Evolutionary conservation across 805 yeast genomes (phyloP).

Genomic region (Candida vartiovaarae): DNA sequence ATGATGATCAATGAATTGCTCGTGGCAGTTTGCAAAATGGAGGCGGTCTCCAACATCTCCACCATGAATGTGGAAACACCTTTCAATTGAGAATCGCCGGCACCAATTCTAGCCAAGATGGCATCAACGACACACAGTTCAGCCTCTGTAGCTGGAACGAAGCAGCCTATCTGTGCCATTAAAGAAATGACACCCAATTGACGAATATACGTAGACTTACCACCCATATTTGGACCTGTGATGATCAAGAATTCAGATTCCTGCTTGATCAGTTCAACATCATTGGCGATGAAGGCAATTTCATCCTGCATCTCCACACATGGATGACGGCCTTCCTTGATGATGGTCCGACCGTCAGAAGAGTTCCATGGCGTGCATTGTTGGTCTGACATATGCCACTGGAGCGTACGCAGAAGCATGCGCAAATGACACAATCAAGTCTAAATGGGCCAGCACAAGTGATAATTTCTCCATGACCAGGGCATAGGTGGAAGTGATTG

Average conservation of each 20-base stretch:
- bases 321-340: conserved; percentile 87
- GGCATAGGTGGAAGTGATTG: conserved; percentile 73
- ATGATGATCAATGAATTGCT: conserved; percentile 74
- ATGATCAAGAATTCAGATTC: conserved; percentile 69
- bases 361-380: conserved; percentile 48
- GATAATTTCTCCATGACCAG: conserved; percentile 70
- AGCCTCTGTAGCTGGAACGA: conserved; percentile 74
- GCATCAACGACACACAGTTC: conserved; percentile 85
- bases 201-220: conserved; percentile 88
- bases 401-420: conserved; percentile 81
- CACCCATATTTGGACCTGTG: conserved; percentile 98
- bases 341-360: conserved; percentile 38
- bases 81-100: conserved; percentile 94
- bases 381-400: conserved; percentile 71
- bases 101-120: conserved; percentile 94
- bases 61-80: conserved; percentile 97
- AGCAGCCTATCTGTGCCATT: conserved; percentile 86
- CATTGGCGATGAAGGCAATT: conserved; percentile 84
- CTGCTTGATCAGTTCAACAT: conserved; percentile 56
- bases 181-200: conserved; percentile 83
- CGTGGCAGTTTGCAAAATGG: conserved; percentile 76
- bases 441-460: conserved; percentile 60
- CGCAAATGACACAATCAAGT: conserved; percentile 81
- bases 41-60: conserved; percentile 92
- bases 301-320: conserved; percentile 91